Conservation (phyloP, 306 rosid species). For the Prosopis cineraria region DNA sequence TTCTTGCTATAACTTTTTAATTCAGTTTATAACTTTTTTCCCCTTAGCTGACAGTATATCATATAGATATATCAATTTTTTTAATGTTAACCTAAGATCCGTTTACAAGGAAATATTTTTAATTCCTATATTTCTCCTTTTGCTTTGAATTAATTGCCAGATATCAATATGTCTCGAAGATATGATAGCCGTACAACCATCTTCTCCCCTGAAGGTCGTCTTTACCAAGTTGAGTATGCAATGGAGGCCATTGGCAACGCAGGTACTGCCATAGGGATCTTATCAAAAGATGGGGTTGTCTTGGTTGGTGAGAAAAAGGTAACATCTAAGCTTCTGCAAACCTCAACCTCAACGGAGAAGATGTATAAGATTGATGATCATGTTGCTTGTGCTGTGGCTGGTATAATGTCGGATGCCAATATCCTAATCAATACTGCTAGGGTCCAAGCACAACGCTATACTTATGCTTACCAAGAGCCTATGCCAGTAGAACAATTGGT, state of each 20-base stretch:
- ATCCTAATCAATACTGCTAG: slow-evolving; percentile 57
- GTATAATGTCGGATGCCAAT: slow-evolving; percentile 58
- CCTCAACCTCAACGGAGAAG: slow-evolving; percentile 56
- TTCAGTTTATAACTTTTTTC: neutral
- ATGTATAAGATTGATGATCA: slow-evolving; percentile 59
- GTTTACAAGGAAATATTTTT: neutral
- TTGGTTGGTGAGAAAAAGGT: slow-evolving; percentile 61
- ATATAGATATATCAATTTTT: neutral
- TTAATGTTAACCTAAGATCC: neutral
- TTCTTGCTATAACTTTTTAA: neutral
- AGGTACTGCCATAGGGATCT: slow-evolving; percentile 58
- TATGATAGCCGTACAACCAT: slow-evolving; percentile 61
- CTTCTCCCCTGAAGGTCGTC: slow-evolving; percentile 59
- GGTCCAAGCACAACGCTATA: slow-evolving; percentile 55
- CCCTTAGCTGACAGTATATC: neutral
- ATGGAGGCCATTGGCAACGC: slow-evolving; percentile 61
- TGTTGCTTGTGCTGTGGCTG: slow-evolving; percentile 58
- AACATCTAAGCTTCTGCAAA: slow-evolving; percentile 55
- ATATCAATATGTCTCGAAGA: slow-evolving; percentile 53
- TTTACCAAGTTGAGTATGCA: slow-evolving; percentile 60
- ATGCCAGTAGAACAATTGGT: slow-evolving; percentile 59
- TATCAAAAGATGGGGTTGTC: slow-evolving; percentile 53
- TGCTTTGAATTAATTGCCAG: slow-evolving; percentile 17
- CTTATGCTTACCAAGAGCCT: slow-evolving; percentile 53
- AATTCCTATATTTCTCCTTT: slow-evolving; percentile 14